A percentile compares a stretch with the other conserved stretches of the same genome.
Conservation (phyloP, 2,329 filamentous ascomycete species). For the Elsinoe fawcettii region DNA sequence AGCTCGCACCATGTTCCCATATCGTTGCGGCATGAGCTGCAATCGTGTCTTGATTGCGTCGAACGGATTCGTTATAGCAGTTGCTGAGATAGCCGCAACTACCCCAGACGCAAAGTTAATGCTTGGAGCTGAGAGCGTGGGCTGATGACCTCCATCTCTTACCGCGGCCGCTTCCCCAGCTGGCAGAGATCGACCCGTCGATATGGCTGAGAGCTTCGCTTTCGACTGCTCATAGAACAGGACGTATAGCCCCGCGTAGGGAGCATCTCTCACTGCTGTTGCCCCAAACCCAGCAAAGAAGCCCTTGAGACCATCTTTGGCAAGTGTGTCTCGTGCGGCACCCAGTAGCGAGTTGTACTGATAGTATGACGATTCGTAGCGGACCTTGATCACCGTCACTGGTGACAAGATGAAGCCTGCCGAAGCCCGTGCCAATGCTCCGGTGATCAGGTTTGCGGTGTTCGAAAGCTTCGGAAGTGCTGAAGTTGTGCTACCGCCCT, state of each 20-base stretch:
- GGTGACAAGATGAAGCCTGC: conserved; percentile 93
- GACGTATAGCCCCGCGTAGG: conserved; percentile 91
- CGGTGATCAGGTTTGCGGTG: conserved; percentile 75
- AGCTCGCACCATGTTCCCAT: conserved; percentile 75
- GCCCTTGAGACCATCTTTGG: conserved; percentile 65
- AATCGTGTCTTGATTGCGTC: conserved; percentile 93
- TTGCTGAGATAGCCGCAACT: conserved; percentile 72
- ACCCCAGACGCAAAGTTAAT: conserved; percentile 84
- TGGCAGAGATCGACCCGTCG: conserved; percentile 22
- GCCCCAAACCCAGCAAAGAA: conserved; percentile 94
- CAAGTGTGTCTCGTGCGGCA: conserved; percentile 67
- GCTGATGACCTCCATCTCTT: conserved; percentile 9
- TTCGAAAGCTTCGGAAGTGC: conserved; percentile 71
- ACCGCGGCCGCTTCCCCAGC: conserved; percentile 14
- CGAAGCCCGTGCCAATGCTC: conserved; percentile 72
- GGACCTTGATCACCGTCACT: conserved; percentile 90
- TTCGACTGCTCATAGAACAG: conserved; percentile 87
- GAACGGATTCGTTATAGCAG: conserved; percentile 88
- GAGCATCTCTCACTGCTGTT: conserved; percentile 88
- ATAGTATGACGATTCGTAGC: conserved; percentile 86
- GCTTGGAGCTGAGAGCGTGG: conserved; percentile 44
- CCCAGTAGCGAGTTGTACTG: conserved; percentile 66
- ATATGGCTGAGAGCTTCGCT: conserved; percentile 44
- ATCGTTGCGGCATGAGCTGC: conserved; percentile 76
- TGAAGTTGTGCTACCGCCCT: conserved; percentile 21